Conservation (phyloP, 2,329 filamentous ascomycete genomes). For the Fonsecaea monophora region DNA sequence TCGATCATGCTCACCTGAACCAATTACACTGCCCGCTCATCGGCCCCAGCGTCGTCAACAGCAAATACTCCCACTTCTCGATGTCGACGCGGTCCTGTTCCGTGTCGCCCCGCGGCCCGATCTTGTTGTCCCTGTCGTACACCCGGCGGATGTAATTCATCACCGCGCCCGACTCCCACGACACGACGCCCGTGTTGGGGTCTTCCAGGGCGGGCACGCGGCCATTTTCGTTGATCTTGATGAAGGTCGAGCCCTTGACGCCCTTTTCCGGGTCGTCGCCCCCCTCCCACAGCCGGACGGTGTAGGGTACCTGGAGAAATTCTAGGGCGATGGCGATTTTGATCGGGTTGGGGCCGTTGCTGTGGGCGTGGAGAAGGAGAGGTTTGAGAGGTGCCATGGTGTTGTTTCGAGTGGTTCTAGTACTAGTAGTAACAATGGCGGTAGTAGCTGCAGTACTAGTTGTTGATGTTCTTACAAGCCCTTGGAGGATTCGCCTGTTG, state of each 20-base stretch:
- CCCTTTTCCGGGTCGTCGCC: conserved; percentile 48
- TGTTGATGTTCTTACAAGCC: too few relatives aligned
- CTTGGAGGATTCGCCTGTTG: too few relatives aligned
- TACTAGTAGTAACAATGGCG: too few relatives aligned
- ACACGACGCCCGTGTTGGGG: conserved; percentile 48
- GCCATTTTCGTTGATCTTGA: conserved; percentile 55
- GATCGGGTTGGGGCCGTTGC: conserved; percentile 52
- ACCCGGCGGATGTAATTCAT: conserved; percentile 50
- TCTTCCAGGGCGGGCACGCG: conserved; percentile 50
- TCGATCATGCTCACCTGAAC: conserved; percentile 43
- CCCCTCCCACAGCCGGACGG: conserved; percentile 53
- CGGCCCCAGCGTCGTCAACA: conserved; percentile 51
- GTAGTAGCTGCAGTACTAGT: too few relatives aligned
- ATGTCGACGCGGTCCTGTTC: conserved; percentile 54
- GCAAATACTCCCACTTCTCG: conserved; percentile 56
- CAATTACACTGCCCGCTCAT: conserved; percentile 53
- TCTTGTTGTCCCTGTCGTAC: conserved; percentile 51
- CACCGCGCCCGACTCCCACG: conserved; percentile 50
- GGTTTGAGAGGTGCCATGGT: conserved; percentile 40
- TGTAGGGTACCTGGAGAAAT: conserved; percentile 50
- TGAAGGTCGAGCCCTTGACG: conserved; percentile 49
- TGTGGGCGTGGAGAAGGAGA: conserved; percentile 51
- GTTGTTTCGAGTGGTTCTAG: background rate
- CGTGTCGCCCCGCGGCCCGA: conserved; percentile 45
- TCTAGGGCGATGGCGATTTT: conserved; percentile 55